Evolutionary conservation across 768 basidiomycete genomes (phyloP).

Genomic region (Macrolepiota dolichaula): DNA sequence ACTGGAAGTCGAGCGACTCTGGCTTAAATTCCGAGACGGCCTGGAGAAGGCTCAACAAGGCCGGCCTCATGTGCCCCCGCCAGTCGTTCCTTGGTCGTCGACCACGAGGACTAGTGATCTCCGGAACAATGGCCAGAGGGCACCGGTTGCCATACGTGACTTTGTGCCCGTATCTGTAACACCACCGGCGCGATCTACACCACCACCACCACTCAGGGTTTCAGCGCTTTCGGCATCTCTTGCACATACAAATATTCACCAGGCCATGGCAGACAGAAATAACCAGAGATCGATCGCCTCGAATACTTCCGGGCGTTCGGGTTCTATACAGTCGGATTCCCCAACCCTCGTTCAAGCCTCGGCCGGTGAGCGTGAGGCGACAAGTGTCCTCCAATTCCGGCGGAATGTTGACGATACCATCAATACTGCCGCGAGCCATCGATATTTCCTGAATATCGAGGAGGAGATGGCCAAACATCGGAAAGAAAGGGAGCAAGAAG

Average conservation of each 20-base stretch:
- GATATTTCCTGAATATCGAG: constrained; percentile 40
- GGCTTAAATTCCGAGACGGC: constrained; percentile 54
- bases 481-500: constrained; percentile 15
- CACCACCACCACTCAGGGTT: constrained; percentile 37
- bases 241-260: constrained; percentile 54
- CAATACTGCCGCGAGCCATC: constrained; percentile 44
- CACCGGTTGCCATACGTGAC: constrained; percentile 43
- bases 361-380: constrained; percentile 21
- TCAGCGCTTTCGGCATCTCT: constrained; percentile 75
- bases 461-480: constrained; percentile 37
- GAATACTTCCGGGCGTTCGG: constrained; percentile 22
- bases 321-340: constrained; percentile 29
- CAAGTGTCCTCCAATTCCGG: constrained; percentile 38
- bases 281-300: constrained; percentile 15
- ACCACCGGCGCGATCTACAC: constrained; percentile 32
- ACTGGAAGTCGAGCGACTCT: constrained; percentile 57
- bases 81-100: constrained; percentile 7
- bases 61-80: constrained; percentile 13
- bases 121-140: constrained; percentile 19
- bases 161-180: constrained; percentile 50
- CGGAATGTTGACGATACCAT: constrained; percentile 36
- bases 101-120: constrained; percentile 11
- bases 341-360: constrained; percentile 29
- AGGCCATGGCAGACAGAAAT: constrained; percentile 35
- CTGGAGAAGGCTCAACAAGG: constrained; percentile 42